Evolutionary conservation across 208 protist genomes (phyloP), one percentile per base, ranked within the genome.

Genomic region (Crithidia acanthocephali): DNA sequence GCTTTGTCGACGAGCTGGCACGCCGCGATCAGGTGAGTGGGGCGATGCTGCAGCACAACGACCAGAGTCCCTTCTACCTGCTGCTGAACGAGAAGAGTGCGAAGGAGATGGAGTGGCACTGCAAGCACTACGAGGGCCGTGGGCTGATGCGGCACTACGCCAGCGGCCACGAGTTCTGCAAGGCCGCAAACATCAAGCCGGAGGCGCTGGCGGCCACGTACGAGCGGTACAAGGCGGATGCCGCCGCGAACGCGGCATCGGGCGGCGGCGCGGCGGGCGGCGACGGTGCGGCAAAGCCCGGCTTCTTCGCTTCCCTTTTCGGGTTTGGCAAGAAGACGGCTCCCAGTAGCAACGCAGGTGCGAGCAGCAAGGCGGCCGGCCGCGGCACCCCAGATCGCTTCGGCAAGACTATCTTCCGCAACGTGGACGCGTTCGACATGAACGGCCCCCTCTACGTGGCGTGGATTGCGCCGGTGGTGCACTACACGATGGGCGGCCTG

Each of bases 401-500:
- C 72, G 95, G 92, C 59, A 98, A 95, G 74, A 92, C 68, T 35
- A 75, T 90, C 18, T 94, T 95, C 76, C 81, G 75, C 40, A 91
- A 92, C 71, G 70, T 74, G 33, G 80, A 81, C 32, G 51, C 62
- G 47, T 93, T 90, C 44, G 33, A 60, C 45, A 84, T 87, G 35
- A 45, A 81, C 28, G 76, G 84, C 33, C 76, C 74, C 1, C 74
- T 88, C 27, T 83, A 97, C 77, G 87, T 90, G 32, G 85, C 88
- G 40, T 70, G 81, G 35, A 83, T 98, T 47, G 96, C 93, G 25
- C 98, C 98, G 20, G 83, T 88, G 18, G 81, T 99, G 69, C 98
- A 99, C 85, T 99, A 99, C 87, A 98, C 88, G 22, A 98, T 99
- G 97, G 98, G 98, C 51, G 98, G 97, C 45, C 28, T 98, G 22